Evolutionary conservation across 768 basidiomycete genomes (phyloP).

Genomic region (Xanthoconium purpureum): DNA sequence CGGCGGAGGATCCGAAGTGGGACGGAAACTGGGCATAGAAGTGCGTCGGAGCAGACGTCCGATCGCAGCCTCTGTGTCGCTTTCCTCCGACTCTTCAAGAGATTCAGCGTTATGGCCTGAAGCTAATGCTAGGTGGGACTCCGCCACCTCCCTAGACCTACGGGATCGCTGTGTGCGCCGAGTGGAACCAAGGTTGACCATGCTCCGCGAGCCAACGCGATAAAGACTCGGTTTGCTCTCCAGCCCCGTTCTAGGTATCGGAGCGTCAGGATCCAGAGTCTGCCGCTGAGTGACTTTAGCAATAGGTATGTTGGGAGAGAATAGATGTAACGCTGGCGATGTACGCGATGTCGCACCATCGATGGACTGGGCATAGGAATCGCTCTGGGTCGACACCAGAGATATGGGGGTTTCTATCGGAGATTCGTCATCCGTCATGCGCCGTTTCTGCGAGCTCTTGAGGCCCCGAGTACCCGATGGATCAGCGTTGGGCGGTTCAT

Average conservation of each 20-base stretch:
- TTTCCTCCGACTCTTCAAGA: slow-evolving; percentile 19
- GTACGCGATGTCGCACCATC: slow-evolving; percentile 4
- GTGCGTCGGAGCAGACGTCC: slow-evolving; percentile 52
- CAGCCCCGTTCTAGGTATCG: slow-evolving; percentile 5
- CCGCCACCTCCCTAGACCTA: slow-evolving; percentile 15
- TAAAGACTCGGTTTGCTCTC: slow-evolving; percentile 45
- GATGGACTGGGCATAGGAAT: slow-evolving; percentile 1
- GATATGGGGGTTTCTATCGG: slow-evolving; percentile 1
- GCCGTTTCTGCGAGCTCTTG: slow-evolving; percentile 12
- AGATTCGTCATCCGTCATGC: slow-evolving; percentile 1
- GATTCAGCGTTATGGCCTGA: slow-evolving; percentile 11
- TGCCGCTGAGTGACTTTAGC: neutral
- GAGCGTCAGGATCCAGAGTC: slow-evolving; percentile 1
- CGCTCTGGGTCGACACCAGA: neutral
- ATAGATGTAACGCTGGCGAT: slow-evolving; percentile 10
- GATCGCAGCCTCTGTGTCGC: slow-evolving; percentile 28
- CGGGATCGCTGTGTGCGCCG: slow-evolving; percentile 28
- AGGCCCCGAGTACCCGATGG: slow-evolving; percentile 8
- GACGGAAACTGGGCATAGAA: slow-evolving; percentile 69
- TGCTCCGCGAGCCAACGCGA: slow-evolving; percentile 60
- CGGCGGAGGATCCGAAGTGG: slow-evolving; percentile 60
- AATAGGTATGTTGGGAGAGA: slow-evolving; percentile 18
- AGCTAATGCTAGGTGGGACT: slow-evolving; percentile 11
- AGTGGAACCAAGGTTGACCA: slow-evolving; percentile 51
- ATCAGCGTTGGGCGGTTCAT: slow-evolving; percentile 24